These are phyloP conservation scores for Pythium chondricola DNA, from an alignment of 352 stramenopile species.

Conservation along the genomic window DNA sequence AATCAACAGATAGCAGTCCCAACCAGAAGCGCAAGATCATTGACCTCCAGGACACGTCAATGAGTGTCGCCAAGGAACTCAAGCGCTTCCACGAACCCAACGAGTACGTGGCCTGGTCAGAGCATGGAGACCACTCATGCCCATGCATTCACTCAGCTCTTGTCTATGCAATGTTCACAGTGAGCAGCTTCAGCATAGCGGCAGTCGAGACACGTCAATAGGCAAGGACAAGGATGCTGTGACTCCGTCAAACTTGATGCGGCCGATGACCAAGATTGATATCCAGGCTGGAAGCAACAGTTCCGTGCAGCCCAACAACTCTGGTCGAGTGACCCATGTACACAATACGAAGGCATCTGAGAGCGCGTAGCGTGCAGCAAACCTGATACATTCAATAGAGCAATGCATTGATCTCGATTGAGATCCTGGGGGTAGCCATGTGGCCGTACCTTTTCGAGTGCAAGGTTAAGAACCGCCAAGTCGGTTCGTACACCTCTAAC, in stretches of 20 bases:
- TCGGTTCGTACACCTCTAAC: no score
- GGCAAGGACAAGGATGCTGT: conserved; percentile 14
- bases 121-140: background rate
- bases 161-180: background rate
- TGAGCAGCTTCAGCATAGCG: no score
- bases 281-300: conserved; percentile 20
- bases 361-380: conserved; percentile 12
- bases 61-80: conserved; percentile 36
- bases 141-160: no score
- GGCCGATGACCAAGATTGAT: conserved; percentile 52
- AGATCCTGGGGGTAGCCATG: background rate
- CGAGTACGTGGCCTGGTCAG: conserved; percentile 1
- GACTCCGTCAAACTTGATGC: conserved; percentile 53
- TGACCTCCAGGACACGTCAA: conserved; percentile 28
- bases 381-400: background rate
- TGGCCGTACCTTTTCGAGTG: no score
- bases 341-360: conserved; percentile 2
- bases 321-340: background rate
- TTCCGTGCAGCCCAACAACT: background rate
- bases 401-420: background rate
- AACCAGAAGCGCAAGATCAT: conserved; percentile 72
- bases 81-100: conserved; percentile 56
- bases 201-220: no score
- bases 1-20: conserved; percentile 41
- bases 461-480: no score